Conservation (phyloP, 352 stramenopile species). For the Phytophthora sp. region DNA sequence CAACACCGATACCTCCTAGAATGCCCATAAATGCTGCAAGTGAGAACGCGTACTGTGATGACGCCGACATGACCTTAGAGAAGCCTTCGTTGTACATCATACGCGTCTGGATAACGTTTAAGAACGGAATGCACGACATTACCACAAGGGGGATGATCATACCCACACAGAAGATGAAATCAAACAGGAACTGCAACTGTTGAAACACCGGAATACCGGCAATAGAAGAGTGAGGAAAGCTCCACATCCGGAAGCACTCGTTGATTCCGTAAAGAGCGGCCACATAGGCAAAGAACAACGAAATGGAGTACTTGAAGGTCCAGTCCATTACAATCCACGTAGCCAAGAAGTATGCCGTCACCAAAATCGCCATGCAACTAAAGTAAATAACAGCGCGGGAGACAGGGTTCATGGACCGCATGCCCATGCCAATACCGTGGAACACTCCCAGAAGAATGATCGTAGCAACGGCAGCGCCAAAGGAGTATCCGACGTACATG, state of each 20-base stretch:
- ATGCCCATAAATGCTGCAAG: conserved; percentile 72
- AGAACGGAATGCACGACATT: conserved; percentile 75
- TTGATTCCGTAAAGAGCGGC: conserved; percentile 75
- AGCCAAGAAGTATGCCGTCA: conserved; percentile 57
- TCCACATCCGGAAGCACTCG: conserved; percentile 78
- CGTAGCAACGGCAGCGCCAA: conserved; percentile 57
- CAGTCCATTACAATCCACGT: conserved; percentile 48
- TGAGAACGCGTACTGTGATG: conserved; percentile 81
- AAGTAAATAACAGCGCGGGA: conserved; percentile 60
- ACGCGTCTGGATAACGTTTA: conserved; percentile 83
- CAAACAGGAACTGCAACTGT: conserved; percentile 81
- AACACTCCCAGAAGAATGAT: conserved; percentile 57
- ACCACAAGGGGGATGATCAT: conserved; percentile 74
- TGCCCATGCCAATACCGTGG: conserved; percentile 46
- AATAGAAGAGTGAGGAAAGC: conserved; percentile 65
- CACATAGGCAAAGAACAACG: conserved; percentile 71
- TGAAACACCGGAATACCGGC: conserved; percentile 60
- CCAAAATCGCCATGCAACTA: conserved; percentile 26
- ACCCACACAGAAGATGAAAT: conserved; percentile 73
- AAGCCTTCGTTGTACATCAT: conserved; percentile 91
- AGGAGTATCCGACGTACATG: conserved; percentile 55
- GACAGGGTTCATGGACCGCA: conserved; percentile 48
- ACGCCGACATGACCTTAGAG: conserved; percentile 80
- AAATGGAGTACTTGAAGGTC: conserved; percentile 46
- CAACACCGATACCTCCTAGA: conserved; percentile 59